Base-by-base conservation (phyloP, 768 basidiomycete species). In the Rhodotorula diobovata region DNA sequence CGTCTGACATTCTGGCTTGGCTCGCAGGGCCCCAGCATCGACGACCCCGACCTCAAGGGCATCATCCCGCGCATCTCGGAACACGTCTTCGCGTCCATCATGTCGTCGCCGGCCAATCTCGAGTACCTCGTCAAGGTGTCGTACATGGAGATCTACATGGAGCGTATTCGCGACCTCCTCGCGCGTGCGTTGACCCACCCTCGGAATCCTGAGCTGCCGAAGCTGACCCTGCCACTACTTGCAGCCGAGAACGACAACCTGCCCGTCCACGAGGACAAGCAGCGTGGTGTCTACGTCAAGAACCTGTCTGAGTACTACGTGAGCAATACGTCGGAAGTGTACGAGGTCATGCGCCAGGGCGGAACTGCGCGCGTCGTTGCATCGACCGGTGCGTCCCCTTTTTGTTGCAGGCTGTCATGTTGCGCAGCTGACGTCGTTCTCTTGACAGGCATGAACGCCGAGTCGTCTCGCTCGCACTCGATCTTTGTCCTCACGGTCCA, bases 111-210 rank as follows among this genome's bases (percentile, higher is more conserved):
- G 76, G 86, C 90, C 46, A 91, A 92, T 80, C 83, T 99, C 68
- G 96, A 99, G 81, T 99, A 99, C 81, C 87, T 97, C 74, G 96
- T 99, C 80, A 99, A 99, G 82, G 96, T 97, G 62, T 96, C 93
- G 46, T 99, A 98, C 81, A 97, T 99, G 95, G 96, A 99, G 83
- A 98, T 99, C 70, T 99, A 99, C 81, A 85, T 98, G 71, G 96
- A 99, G 81, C 87, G 89, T 72, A 92, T 99, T 75, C 86, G 94
- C 63, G 96, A 99, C 85, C 82, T 99, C 66, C 85, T 99, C 64
- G 89, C 93, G 70, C 96, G 95, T 98, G 81, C 79, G 95, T 48
- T 21, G 4, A 11, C 25, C 34, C 0, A 25, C 7, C 34, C 20
- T 10, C 4, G 20, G 1, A 2, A 7, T 21, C 9, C 16, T 5